Evolutionary conservation across 208 protist genomes (phyloP), one percentile per base, ranked within the genome.

Genomic region (Acanthamoeba triangularis): DNA sequence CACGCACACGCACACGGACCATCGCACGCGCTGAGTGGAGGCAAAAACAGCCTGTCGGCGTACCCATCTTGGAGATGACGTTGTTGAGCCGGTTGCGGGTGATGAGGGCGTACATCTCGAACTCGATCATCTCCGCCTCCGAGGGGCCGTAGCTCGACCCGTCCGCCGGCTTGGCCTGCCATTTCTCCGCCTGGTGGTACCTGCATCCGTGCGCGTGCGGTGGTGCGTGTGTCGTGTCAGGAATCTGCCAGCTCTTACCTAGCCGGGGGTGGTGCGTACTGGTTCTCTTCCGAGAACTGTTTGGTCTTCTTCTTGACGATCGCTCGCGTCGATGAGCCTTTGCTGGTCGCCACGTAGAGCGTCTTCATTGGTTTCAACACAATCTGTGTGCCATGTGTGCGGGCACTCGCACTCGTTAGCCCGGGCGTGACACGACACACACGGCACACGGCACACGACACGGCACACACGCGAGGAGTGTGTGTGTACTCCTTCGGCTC

Each of bases 231-330:
- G 49, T 11, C n/a, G n/a, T n/a, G n/a, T n/a, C n/a, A n/a, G n/a
- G n/a, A n/a, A n/a, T n/a, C n/a, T n/a, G n/a, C n/a, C n/a, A n/a
- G n/a, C n/a, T n/a, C n/a, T n/a, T n/a, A n/a, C n/a, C n/a, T n/a
- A n/a, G n/a, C n/a, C n/a, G n/a, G n/a, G n/a, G n/a, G 13, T 30
- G 67, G 33, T 13, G 7, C 44, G 33, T 47, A 85, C 41, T 44
- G 80, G 28, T 74, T 78, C 44, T 93, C 69, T 28, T 93, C 56
- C 0, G 56, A 74, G 8, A 63, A 93, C 23, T 93, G n/a, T 25
- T 93, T 80, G 13, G 59, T 90, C 59, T 90, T 90, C 82, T 69
- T 90, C 59, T 90, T 90, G 28, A 90, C 82, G 33, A 90, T 90
- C 23, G 82, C 82, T 1, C 82, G 52, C n/a, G 82, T 90, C 13